These are phyloP conservation scores for Fonsecaea erecta DNA, from an alignment of 2,329 filamentous ascomycete species.

Conservation along the genomic window DNA sequence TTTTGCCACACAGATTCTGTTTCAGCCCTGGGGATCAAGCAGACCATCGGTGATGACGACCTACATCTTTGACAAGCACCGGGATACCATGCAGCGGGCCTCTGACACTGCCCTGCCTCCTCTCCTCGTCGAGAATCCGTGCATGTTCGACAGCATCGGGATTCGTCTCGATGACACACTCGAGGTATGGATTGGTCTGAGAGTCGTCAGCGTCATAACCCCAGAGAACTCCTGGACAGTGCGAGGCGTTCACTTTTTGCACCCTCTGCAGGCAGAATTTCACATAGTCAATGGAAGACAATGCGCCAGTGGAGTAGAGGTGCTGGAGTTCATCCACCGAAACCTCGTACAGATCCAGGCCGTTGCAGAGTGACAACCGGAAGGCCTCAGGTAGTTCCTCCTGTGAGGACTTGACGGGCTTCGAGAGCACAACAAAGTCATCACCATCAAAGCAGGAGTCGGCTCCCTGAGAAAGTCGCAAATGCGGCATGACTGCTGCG, in stretches of 20 bases:
- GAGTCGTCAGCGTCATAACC: neutral
- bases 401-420: neutral
- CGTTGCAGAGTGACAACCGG: slow-evolving; percentile 27
- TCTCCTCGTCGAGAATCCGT: slow-evolving; percentile 38
- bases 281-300: slow-evolving; percentile 33
- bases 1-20: slow-evolving; percentile 18
- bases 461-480: neutral
- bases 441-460: neutral
- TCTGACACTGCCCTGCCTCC: slow-evolving; percentile 37
- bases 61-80: slow-evolving; percentile 42
- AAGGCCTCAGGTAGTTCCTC: slow-evolving; percentile 32
- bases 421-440: slow-evolving; percentile 20
- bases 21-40: neutral
- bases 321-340: slow-evolving; percentile 37
- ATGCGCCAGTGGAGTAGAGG: slow-evolving; percentile 24
- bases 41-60: neutral
- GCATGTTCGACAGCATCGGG: slow-evolving; percentile 37
- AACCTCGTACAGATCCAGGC: slow-evolving; percentile 34
- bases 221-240: neutral
- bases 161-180: slow-evolving; percentile 40
- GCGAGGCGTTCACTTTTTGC: slow-evolving; percentile 25
- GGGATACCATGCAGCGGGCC: slow-evolving; percentile 45
- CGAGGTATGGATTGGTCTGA: slow-evolving; percentile 36
- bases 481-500: neutral
- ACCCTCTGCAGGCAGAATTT: slow-evolving; percentile 37